Conservation (phyloP, 768 basidiomycete species). For the Boletus barrowsii region DNA sequence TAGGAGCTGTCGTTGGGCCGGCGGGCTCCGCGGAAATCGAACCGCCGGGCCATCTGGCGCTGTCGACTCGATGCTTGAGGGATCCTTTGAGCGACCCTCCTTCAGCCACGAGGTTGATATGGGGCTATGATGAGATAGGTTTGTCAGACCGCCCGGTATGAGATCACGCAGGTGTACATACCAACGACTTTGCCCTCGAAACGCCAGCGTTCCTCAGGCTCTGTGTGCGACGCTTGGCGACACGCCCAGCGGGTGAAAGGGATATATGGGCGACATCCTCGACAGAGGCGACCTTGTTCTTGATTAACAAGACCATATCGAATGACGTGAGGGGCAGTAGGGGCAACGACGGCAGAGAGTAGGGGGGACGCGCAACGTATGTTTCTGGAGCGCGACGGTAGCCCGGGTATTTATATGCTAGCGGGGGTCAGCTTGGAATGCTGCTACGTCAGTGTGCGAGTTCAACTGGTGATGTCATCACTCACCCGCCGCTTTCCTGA, state of each 20-base stretch:
- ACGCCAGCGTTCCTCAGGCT: slow-evolving; percentile 6
- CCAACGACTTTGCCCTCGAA: slow-evolving; percentile 12
- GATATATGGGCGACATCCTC: slow-evolving; percentile 12
- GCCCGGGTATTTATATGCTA: neutral
- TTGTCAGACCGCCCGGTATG: neutral
- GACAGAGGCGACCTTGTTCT: slow-evolving; percentile 12
- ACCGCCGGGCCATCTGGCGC: no score
- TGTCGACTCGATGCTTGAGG: neutral
- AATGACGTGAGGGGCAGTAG: neutral
- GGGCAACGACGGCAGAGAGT: no score
- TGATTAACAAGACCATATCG: slow-evolving; percentile 16
- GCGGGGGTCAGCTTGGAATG: neutral
- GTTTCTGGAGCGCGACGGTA: neutral
- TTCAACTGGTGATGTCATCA: no score
- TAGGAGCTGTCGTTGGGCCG: neutral
- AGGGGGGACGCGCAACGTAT: no score
- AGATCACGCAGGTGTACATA: neutral
- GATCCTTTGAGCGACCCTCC: slow-evolving; percentile 1
- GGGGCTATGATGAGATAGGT: slow-evolving; percentile 1
- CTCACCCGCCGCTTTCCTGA: no score
- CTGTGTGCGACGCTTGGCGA: neutral
- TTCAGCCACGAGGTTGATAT: slow-evolving; percentile 2
- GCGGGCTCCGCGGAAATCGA: neutral
- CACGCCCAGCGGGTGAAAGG: neutral
- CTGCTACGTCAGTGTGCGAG: neutral